A percentile compares a stretch with the other conserved stretches of the same genome.
These are phyloP conservation scores for Solanum hybrid DNA, from an alignment of 305 asterid species.

Conservation along the genomic window DNA sequence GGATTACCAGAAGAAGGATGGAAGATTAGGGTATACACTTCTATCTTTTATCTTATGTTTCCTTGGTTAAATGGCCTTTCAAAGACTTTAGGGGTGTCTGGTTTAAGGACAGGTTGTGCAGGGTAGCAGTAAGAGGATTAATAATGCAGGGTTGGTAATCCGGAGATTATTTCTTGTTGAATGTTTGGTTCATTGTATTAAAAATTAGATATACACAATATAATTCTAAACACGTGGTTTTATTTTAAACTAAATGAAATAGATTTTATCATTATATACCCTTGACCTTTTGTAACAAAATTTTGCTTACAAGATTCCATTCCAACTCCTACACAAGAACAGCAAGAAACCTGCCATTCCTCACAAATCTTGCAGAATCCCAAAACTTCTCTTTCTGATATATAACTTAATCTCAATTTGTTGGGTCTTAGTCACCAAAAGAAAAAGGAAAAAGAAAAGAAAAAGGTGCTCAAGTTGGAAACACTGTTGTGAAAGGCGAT, in stretches of 20 bases:
- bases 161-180: not conserved
- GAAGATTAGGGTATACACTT: not conserved
- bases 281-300: not conserved
- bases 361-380: not conserved
- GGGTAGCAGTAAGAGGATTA: not conserved
- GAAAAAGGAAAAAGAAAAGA: not conserved
- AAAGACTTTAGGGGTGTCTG: not conserved
- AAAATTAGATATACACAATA: not conserved
- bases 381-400: not conserved
- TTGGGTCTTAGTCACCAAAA: not conserved
- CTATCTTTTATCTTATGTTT: not conserved
- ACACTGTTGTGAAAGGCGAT: not conserved
- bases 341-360: not conserved
- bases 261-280: not conserved
- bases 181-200: not conserved
- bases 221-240: not conserved
- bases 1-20: not conserved
- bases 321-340: not conserved
- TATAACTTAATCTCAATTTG: not conserved
- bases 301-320: not conserved
- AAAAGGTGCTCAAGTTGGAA: not conserved
- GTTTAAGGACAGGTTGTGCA: not conserved
- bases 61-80: not conserved
- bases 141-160: not conserved
- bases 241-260: not conserved